A percentile compares a stretch with the other conserved stretches of the same genome.
These are phyloP conservation scores for Penicillium paxilli DNA, from an alignment of 495 filamentous ascomycete genomes.

Conservation along the genomic window DNA sequence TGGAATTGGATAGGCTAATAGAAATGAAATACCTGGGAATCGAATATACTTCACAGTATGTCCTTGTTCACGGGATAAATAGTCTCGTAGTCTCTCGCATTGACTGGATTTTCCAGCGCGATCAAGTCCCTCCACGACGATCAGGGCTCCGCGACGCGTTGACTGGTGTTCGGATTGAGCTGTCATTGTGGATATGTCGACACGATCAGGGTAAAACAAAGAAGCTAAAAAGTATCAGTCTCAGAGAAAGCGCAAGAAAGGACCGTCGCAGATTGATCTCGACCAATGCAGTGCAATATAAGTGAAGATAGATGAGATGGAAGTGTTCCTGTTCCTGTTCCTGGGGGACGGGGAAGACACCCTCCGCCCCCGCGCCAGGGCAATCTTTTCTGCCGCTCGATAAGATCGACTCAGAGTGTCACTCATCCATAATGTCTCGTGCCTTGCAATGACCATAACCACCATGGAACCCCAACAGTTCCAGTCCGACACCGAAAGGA, in stretches of 20 bases:
- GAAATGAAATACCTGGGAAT: slow-evolving; percentile 75
- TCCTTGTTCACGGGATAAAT: slow-evolving; percentile 60
- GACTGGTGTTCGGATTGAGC: slow-evolving; percentile 5
- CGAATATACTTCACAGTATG: slow-evolving; percentile 70
- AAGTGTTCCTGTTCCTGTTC: slow-evolving; percentile 8
- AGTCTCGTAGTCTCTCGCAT: slow-evolving; percentile 68
- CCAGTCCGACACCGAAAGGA: slow-evolving; percentile 11
- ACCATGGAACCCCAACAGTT: slow-evolving; percentile 30
- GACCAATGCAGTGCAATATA: too few relatives aligned
- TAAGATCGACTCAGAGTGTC: slow-evolving; percentile 13
- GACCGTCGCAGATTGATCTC: too few relatives aligned
- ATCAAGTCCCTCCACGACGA: slow-evolving; percentile 93
- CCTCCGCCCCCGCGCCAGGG: too few relatives aligned
- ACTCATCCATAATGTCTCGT: slow-evolving; percentile 6
- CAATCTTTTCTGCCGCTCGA: slow-evolving; percentile 25
- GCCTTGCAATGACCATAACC: slow-evolving; percentile 15
- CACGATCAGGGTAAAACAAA: not conserved
- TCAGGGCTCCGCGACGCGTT: slow-evolving; percentile 66
- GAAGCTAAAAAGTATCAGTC: not conserved
- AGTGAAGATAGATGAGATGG: not conserved
- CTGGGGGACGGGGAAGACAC: too few relatives aligned
- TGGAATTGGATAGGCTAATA: not conserved
- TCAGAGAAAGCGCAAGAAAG: not conserved
- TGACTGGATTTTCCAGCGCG: slow-evolving; percentile 96
- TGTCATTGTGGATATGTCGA: slow-evolving; percentile 17